Percentiles rank a stretch among this genome's conserved stretches.
phyloP scores from a whole-genome alignment of 177 flowering plant species.

The Tripterygium wilfordii region DNA sequence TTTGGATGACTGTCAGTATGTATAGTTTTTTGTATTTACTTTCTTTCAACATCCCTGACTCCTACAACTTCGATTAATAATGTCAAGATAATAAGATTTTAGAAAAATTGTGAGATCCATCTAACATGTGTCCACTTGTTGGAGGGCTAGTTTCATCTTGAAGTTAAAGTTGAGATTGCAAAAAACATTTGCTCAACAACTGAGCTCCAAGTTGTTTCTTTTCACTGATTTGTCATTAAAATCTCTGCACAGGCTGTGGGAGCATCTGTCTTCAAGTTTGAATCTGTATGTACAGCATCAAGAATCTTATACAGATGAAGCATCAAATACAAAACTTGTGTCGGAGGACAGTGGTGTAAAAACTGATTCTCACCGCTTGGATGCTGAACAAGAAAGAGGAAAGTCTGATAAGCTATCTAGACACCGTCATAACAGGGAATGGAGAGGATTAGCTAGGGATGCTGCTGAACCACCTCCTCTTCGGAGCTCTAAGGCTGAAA shows the following conservation, averaged over 20 bases:
- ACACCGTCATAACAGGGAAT: constrained; percentile 52
- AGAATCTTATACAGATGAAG: constrained; percentile 34
- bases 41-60: too few relatives aligned
- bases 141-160: too few relatives aligned
- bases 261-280: constrained; percentile 63
- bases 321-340: constrained; percentile 19
- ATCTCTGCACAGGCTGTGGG: constrained; percentile 76
- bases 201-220: constrained; percentile 1
- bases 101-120: too few relatives aligned
- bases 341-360: constrained; percentile 13
- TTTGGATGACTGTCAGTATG: too few relatives aligned
- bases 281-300: constrained; percentile 46
- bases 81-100: too few relatives aligned
- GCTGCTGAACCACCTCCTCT: constrained; percentile 54
- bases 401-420: constrained; percentile 29
- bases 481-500: constrained; percentile 42
- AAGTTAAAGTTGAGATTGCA: background rate
- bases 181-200: background rate
- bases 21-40: too few relatives aligned
- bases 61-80: too few relatives aligned
- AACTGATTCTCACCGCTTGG: constrained; percentile 21
- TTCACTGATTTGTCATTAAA: background rate
- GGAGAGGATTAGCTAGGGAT: constrained; percentile 56
- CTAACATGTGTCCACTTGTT: too few relatives aligned
- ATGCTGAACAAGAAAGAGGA: constrained; percentile 43